Evolutionary conservation across 2,329 filamentous ascomycete genomes (phyloP).

Genomic region (Pestalotiopsis fici): DNA sequence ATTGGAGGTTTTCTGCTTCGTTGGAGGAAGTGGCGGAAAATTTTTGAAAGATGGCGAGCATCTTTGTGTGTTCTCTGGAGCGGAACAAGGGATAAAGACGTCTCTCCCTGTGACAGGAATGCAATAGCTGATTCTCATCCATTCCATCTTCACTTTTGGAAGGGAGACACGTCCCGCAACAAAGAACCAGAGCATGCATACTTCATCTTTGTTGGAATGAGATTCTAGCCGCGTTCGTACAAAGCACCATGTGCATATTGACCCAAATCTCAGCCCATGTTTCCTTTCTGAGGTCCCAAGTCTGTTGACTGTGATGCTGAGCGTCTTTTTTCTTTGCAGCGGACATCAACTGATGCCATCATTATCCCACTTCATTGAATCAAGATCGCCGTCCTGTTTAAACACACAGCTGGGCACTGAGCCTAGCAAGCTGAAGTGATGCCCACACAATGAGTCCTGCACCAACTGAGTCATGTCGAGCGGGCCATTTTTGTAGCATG

Average conservation of each 20-base stretch:
- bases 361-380: background rate
- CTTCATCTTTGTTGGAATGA: background rate
- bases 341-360: background rate
- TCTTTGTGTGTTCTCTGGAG: background rate
- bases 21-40: background rate
- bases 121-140: background rate
- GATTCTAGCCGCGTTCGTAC: background rate
- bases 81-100: background rate
- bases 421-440: background rate
- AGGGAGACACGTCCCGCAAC: background rate
- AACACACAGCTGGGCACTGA: background rate
- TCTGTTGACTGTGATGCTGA: background rate
- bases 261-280: background rate
- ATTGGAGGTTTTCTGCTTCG: background rate
- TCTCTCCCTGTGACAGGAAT: background rate
- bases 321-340: background rate
- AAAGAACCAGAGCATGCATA: background rate
- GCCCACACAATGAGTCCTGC: background rate
- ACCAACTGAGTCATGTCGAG: background rate
- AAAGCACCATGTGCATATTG: background rate
- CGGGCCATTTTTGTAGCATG: background rate
- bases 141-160: background rate
- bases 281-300: background rate
- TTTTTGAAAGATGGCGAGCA: background rate
- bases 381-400: background rate